Conservation (phyloP, 2,329 filamentous ascomycete genomes). For the Dothideomycetes sp. region DNA sequence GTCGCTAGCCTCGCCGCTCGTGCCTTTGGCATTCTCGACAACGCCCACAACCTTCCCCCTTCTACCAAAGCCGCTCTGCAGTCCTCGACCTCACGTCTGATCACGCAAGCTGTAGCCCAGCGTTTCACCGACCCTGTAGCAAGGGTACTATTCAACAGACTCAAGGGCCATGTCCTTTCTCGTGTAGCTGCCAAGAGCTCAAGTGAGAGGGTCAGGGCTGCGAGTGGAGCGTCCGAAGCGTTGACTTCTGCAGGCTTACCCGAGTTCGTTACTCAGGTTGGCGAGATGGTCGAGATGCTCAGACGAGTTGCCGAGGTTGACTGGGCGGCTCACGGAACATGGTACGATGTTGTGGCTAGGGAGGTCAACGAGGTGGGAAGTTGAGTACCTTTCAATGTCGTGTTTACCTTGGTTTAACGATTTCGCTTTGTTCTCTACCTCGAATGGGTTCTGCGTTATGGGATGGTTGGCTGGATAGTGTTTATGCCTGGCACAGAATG, state of each 20-base stretch:
- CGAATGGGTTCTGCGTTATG: no score
- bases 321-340: constrained; percentile 55
- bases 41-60: constrained; percentile 41
- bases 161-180: constrained; percentile 57
- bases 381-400: no score
- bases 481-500: no score
- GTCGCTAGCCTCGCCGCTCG: constrained; percentile 29
- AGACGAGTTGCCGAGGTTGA: constrained; percentile 58
- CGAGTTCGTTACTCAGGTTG: constrained; percentile 62
- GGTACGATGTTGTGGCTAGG: no score
- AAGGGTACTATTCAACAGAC: constrained; percentile 57
- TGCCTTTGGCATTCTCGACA: constrained; percentile 41
- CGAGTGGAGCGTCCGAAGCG: constrained; percentile 59
- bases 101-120: constrained; percentile 44
- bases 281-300: constrained; percentile 60
- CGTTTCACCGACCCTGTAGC: constrained; percentile 47
- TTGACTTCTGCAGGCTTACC: constrained; percentile 60
- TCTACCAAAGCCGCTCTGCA: constrained; percentile 36
- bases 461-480: no score
- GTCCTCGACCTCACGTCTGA: constrained; percentile 38
- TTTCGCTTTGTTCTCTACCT: no score
- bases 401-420: no score
- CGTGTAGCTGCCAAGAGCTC: constrained; percentile 57
- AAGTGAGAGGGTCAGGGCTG: constrained; percentile 60
- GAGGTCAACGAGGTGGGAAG: no score